Evolutionary conservation across 306 rosid genomes (phyloP).

Genomic region (Dalbergia oliveri): DNA sequence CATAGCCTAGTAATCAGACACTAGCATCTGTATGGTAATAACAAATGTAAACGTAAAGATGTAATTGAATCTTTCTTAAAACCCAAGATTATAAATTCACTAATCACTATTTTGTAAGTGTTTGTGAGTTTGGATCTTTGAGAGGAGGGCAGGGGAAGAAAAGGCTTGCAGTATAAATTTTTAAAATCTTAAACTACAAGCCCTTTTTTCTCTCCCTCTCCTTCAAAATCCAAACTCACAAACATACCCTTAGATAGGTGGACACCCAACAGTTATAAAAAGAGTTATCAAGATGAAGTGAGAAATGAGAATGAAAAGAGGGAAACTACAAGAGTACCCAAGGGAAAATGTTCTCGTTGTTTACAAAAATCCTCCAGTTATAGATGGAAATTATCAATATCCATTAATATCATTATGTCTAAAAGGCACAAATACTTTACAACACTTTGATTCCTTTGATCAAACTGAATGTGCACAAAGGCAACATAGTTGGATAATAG

Average conservation of each 20-base stretch:
- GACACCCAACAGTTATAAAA: slow-evolving; percentile 22
- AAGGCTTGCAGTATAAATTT: too few species aligned
- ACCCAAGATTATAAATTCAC: slow-evolving; percentile 25
- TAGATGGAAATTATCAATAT: slow-evolving; percentile 33
- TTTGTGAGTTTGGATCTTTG: too few species aligned
- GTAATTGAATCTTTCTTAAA: slow-evolving; percentile 23
- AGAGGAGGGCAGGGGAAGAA: too few species aligned
- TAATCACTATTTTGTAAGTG: background rate
- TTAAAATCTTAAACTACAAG: too few species aligned
- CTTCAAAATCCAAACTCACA: too few species aligned
- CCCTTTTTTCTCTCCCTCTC: too few species aligned
- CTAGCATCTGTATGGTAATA: slow-evolving; percentile 11
- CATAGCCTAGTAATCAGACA: slow-evolving; percentile 28
- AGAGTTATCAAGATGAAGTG: slow-evolving; percentile 2
- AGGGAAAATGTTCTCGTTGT: background rate
- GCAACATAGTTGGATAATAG: slow-evolving; percentile 6
- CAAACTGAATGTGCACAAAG: slow-evolving; percentile 23
- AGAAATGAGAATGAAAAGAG: slow-evolving; percentile 19
- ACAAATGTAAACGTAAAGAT: slow-evolving; percentile 18
- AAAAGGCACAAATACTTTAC: slow-evolving; percentile 27
- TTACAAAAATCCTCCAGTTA: slow-evolving; percentile 25
- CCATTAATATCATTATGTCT: slow-evolving; percentile 14
- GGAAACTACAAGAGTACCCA: slow-evolving; percentile 16
- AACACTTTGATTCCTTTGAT: slow-evolving; percentile 26
- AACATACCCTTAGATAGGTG: background rate